Percentiles rank a stretch among this genome's conserved stretches.
Evolutionary conservation across 2,329 filamentous ascomycete genomes (phyloP).

Genomic region (Xylariaceae sp.): DNA sequence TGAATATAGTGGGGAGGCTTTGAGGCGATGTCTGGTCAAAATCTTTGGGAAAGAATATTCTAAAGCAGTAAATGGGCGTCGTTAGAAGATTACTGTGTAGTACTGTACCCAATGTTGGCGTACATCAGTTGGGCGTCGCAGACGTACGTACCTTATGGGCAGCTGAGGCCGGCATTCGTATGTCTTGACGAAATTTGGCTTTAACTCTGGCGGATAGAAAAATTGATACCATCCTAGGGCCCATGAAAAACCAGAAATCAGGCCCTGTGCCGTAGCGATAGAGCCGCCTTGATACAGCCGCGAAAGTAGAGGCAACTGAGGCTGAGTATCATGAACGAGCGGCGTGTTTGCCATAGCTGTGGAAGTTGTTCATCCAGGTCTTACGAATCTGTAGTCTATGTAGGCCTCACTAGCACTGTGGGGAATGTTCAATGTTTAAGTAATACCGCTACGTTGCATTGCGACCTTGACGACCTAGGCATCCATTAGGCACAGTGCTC

Average conservation of each 20-base stretch:
- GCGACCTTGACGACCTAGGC: too few species aligned
- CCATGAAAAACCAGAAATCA: conserved; percentile 23
- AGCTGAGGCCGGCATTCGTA: conserved; percentile 45
- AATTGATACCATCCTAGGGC: conserved; percentile 39
- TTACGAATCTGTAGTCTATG: too few species aligned
- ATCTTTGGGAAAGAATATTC: conserved; percentile 46
- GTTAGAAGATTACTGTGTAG: neutral
- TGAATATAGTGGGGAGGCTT: conserved; percentile 48
- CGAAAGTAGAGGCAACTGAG: conserved; percentile 21
- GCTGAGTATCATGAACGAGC: neutral
- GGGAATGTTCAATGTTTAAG: too few species aligned
- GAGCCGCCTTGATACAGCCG: conserved; percentile 19
- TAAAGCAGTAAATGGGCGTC: conserved; percentile 2
- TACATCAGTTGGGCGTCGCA: too few species aligned
- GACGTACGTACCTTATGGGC: conserved; percentile 44
- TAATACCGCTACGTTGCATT: too few species aligned
- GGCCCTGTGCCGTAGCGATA: conserved; percentile 36
- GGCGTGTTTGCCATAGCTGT: neutral
- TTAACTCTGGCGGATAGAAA: conserved; percentile 35
- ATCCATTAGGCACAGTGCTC: too few species aligned
- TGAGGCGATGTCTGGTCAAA: conserved; percentile 38
- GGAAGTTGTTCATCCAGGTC: too few species aligned
- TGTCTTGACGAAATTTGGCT: conserved; percentile 44
- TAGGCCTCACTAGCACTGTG: too few species aligned
- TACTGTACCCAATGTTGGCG: too few species aligned